Evolutionary conservation across 164 flowering plant species (phyloP).

Genomic region (grape (Vitis vinifera)): ASM3070453v1 NC_081821.1:9239001-9239500

Average conservation of each 20-base stretch:
- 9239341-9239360: conserved; percentile 49
- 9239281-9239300: conserved; percentile 39
- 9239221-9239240: conserved; percentile 9
- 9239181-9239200: conserved; percentile 54
- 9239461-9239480: conserved; percentile 77
- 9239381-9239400: conserved; percentile 26
- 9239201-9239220: conserved; percentile 18
- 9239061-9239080: conserved; percentile 72
- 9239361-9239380: conserved; percentile 33
- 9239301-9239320: conserved; percentile 87
- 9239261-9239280: conserved; percentile 17
- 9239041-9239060: conserved; percentile 98
- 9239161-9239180: conserved; percentile 77
- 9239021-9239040: conserved; percentile 99
- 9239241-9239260: conserved; percentile 13
- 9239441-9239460: conserved; percentile 67
- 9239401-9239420: conserved; percentile 35
- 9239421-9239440: conserved; percentile 44
- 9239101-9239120: conserved; percentile 25
- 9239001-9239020: conserved; percentile 60
- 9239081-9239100: conserved; percentile 30
- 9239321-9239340: conserved; percentile 58
- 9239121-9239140: conserved; percentile 47
- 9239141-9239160: conserved; percentile 71
- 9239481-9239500: conserved; percentile 58